These are phyloP conservation scores for Saccharomyces hybrid DNA, from an alignment of 1,139 yeast genomes.

Conservation along the genomic window DNA sequence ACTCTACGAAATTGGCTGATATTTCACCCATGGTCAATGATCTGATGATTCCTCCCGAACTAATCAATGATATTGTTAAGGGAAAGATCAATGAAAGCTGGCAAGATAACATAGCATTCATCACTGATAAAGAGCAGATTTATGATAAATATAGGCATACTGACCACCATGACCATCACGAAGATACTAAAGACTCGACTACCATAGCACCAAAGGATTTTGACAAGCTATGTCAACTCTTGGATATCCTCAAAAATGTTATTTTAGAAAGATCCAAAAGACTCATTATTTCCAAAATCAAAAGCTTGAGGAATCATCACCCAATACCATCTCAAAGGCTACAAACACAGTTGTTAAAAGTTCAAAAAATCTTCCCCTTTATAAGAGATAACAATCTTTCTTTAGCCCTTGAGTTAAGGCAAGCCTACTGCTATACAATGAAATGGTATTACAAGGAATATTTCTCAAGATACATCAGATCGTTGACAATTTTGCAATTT, in stretches of 20 bases:
- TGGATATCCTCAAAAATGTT: conserved; percentile 35
- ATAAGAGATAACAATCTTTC: conserved; percentile 48
- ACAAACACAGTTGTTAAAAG: conserved; percentile 58
- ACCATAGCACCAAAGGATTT: conserved; percentile 27
- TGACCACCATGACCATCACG: conserved; percentile 7
- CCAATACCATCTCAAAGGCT: conserved; percentile 59
- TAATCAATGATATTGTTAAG: conserved; percentile 42
- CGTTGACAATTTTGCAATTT: conserved; percentile 57
- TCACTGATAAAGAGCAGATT: conserved; percentile 50
- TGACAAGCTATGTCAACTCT: conserved; percentile 20
- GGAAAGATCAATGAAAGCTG: conserved; percentile 46
- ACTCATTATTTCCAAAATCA: conserved; percentile 56
- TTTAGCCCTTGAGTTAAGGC: conserved; percentile 67
- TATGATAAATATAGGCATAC: conserved; percentile 34
- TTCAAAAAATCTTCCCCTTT: conserved; percentile 55
- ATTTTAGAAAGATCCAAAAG: conserved; percentile 70
- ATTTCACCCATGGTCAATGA: conserved; percentile 68
- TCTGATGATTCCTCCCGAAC: conserved; percentile 64
- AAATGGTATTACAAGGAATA: conserved; percentile 81
- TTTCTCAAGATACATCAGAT: conserved; percentile 70
- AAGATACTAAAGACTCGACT: conserved; percentile 1
- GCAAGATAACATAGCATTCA: conserved; percentile 52
- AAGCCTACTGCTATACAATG: conserved; percentile 83
- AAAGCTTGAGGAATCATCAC: conserved; percentile 46
- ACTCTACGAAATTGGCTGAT: conserved; percentile 45